phyloP scores from a whole-genome alignment of 192 early-diverging fungal genomes.

The Obelidium mucronatum region DNA sequence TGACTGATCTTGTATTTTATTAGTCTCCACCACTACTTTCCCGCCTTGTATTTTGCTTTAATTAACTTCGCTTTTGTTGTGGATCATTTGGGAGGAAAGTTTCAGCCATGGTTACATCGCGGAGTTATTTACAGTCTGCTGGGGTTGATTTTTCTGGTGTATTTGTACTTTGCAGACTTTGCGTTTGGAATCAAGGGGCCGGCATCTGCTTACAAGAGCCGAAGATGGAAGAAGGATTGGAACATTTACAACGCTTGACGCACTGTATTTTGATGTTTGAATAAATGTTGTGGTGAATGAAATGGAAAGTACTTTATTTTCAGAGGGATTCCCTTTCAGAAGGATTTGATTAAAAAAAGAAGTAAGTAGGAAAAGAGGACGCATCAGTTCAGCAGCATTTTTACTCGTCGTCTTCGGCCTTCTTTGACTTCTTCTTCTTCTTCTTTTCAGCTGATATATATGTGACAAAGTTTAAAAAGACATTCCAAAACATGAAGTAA shows the following conservation, averaged over 20 bases:
- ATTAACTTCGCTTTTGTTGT: constrained; percentile 76
- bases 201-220: constrained; percentile 57
- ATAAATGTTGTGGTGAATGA: background rate
- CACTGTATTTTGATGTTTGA: background rate
- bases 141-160: constrained; percentile 58
- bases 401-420: background rate
- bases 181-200: constrained; percentile 84
- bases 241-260: constrained; percentile 67
- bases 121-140: constrained; percentile 43
- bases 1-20: background rate
- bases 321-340: background rate
- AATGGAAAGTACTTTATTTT: background rate
- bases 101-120: constrained; percentile 48
- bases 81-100: constrained; percentile 68
- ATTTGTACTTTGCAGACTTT: constrained; percentile 80
- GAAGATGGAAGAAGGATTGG: constrained; percentile 81
- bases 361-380: too few species aligned
- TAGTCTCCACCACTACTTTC: constrained; percentile 95
- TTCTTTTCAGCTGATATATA: constrained; percentile 1
- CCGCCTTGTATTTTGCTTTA: constrained; percentile 92
- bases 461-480: too few species aligned
- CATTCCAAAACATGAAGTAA: background rate
- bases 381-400: too few species aligned
- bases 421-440: constrained; percentile 37
- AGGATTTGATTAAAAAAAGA: background rate